Percentiles rank a stretch among this genome's conserved stretches.
Conservation (phyloP, 441 rosid species). For the Rhodomyrtus psidioides region DNA sequence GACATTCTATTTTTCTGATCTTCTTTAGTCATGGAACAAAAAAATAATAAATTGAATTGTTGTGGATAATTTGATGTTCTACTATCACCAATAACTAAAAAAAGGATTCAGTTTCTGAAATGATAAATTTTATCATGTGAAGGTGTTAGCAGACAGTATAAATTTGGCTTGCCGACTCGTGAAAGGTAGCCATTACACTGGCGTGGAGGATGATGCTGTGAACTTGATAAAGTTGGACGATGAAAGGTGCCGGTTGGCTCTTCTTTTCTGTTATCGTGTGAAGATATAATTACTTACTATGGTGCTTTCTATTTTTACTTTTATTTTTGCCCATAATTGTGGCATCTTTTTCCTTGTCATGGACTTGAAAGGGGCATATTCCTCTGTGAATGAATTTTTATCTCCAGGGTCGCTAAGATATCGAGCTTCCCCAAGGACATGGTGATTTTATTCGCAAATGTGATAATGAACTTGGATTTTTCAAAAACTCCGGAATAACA, state of each 20-base stretch:
- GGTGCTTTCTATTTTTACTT: not conserved
- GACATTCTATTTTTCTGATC: not conserved
- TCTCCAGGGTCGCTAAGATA: not conserved
- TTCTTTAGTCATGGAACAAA: not conserved
- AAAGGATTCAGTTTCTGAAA: not conserved
- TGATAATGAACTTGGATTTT: not conserved
- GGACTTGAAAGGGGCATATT: not conserved
- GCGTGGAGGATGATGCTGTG: slow-evolving; percentile 95
- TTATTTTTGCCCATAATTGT: not conserved
- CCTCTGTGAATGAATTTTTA: not conserved
- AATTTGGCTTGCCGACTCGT: slow-evolving; percentile 87
- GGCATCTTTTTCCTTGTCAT: not conserved
- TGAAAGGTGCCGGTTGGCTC: slow-evolving; percentile 52
- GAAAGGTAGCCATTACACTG: slow-evolving; percentile 98
- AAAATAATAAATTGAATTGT: not conserved
- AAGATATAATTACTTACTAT: not conserved
- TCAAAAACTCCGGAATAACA: not conserved
- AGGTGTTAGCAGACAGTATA: slow-evolving; percentile 90
- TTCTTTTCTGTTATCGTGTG: not conserved
- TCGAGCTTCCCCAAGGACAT: not conserved
- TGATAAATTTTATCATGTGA: slow-evolving; percentile 19
- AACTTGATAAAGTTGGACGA: slow-evolving; percentile 81
- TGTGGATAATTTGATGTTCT: not conserved
- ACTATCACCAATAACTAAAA: not conserved
- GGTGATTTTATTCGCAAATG: not conserved